phyloP scores from a whole-genome alignment of 2,329 filamentous ascomycete genomes.

The Alternaria metachromatica region DNA sequence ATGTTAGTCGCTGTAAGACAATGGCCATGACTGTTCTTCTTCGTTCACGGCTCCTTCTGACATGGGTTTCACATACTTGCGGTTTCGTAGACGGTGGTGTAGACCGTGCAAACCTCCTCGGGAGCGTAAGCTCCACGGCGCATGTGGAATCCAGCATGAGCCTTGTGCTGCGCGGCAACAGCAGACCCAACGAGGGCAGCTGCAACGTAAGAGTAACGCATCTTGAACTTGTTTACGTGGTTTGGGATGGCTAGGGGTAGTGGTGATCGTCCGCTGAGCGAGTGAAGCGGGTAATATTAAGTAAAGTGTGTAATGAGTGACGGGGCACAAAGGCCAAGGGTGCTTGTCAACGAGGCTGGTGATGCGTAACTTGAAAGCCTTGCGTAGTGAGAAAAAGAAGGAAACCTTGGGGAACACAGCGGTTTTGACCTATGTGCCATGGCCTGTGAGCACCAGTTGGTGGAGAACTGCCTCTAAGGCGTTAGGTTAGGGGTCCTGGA shows the following conservation, averaged over 20 bases:
- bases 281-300: conserved; percentile 73
- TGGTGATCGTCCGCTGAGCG: conserved; percentile 78
- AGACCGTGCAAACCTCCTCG: conserved; percentile 74
- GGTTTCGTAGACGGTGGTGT: conserved; percentile 62
- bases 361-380: conserved; percentile 42
- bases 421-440: conserved; percentile 41
- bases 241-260: conserved; percentile 27
- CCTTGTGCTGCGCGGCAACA: conserved; percentile 68
- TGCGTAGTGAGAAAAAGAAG: conserved; percentile 34
- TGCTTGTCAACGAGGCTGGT: conserved; percentile 43
- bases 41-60: background rate
- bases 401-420: conserved; percentile 28
- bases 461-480: conserved; percentile 21
- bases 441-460: conserved; percentile 19
- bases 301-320: conserved; percentile 44
- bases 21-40: background rate
- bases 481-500: conserved; percentile 44
- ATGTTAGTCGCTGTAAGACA: conserved; percentile 15
- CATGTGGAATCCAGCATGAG: conserved; percentile 65
- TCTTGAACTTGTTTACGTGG: conserved; percentile 58
- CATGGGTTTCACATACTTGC: conserved; percentile 54
- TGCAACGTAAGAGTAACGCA: conserved; percentile 76
- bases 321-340: conserved; percentile 44
- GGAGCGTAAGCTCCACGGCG: conserved; percentile 56
- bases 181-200: conserved; percentile 62